Evolutionary conservation across 768 basidiomycete genomes (phyloP).

Genomic region (Boletellus ananas): DNA sequence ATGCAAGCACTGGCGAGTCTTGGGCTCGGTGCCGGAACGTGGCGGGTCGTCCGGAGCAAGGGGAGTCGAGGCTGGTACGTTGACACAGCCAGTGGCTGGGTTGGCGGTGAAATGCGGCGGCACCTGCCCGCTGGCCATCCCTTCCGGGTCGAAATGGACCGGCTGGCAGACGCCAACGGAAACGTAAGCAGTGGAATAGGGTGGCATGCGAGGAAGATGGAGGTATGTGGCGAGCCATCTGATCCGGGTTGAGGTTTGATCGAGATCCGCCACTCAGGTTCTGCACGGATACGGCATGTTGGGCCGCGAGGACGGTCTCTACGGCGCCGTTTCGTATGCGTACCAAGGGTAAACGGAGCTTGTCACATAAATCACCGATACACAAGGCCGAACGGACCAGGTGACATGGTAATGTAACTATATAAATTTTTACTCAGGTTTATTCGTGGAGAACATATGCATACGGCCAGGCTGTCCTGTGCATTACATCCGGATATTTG

Average conservation of each 20-base stretch:
- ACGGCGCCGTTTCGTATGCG: conserved; percentile 91
- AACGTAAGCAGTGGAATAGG: conserved; percentile 90
- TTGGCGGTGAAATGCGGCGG: conserved; percentile 49
- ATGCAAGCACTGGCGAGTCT: conserved; percentile 65
- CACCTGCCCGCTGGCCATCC: conserved; percentile 61
- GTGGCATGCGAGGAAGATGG: conserved; percentile 97
- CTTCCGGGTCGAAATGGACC: conserved; percentile 65
- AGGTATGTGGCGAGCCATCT: conserved; percentile 52
- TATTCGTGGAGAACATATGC: background rate
- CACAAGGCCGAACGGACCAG: background rate
- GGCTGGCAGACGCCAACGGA: conserved; percentile 75
- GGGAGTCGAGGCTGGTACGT: conserved; percentile 96
- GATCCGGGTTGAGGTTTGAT: too few species aligned
- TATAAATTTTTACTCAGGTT: background rate
- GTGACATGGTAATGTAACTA: background rate
- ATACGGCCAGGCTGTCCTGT: background rate
- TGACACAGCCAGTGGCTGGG: conserved; percentile 82
- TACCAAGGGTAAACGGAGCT: conserved; percentile 64
- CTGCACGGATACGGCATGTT: conserved; percentile 88
- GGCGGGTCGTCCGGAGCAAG: conserved; percentile 89
- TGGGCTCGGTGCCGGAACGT: conserved; percentile 76
- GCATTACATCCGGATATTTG: too few species aligned
- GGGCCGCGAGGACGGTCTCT: conserved; percentile 89
- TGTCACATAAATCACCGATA: background rate
- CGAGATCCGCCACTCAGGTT: conserved; percentile 47